Evolutionary conservation across 169 alveolate species (phyloP), one percentile per base, ranked within the genome.

Genomic region (Perkinsus marinus): DNA sequence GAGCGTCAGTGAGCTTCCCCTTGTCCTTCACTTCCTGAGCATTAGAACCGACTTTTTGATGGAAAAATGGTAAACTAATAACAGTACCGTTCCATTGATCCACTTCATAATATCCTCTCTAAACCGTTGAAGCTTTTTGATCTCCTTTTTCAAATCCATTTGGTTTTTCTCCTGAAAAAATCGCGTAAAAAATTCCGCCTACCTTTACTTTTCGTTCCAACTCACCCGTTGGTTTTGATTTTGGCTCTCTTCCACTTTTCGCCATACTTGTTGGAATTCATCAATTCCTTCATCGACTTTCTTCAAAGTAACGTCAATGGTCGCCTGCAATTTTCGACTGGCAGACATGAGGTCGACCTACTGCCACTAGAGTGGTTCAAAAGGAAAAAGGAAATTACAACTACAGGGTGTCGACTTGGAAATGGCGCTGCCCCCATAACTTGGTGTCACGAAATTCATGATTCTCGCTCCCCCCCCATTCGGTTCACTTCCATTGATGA

Each of bases 281-380:
- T 89, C 92, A 19, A 90, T 30, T 22, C 93, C 93, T 90, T 89
- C 93, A 41, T 91, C 93, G 68, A 91, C 94, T 39, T 93, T 93
- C 92, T 92, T 92, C 93, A 92, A 92, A n/a, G 91, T 90, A 57
- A 89, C 90, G 39, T 93, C 95, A 36, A 93, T 93, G 16, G 92
- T 94, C 90, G 79, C 91, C 90, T 91, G 93, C 93, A 93, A 47
- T 38, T 79, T 89, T 47, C 93, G 92, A 19, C 68, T 68, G 30
- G 89, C 92, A 9, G 95, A 41, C 46, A 41, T 41, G 10, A 10
- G 3, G 46, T 10, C 10, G 46, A 41, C 46, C 46, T 3, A 41
- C 46, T 10, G 10, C 46, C 10, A 3, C 19, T 3, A 10, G 10
- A 10, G 46, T 3, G 10, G 46, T 41, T 41, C 46, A 41, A 41